phyloP scores from a whole-genome alignment of 306 rosid genomes.

The Lathyrus tuberosus region DNA sequence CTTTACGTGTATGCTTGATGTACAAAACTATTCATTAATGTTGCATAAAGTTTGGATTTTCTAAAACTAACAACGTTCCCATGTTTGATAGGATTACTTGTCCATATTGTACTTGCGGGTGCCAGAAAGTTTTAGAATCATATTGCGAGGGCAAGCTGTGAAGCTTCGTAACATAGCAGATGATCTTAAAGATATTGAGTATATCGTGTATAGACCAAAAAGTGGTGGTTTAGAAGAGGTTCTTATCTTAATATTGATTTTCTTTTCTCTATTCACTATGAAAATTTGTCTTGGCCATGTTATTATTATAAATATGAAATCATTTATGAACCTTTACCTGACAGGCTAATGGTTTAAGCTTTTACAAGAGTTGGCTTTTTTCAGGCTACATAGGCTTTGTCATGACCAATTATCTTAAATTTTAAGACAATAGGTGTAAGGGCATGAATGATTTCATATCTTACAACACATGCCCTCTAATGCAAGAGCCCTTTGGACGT shows the following conservation, averaged over 20 bases:
- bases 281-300: constrained; percentile 14
- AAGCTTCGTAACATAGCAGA: constrained; percentile 70
- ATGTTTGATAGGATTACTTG: constrained; percentile 68
- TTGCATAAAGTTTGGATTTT: constrained; percentile 15
- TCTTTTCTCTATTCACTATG: constrained; percentile 2
- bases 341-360: not conserved
- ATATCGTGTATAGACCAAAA: constrained; percentile 70
- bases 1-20: constrained; percentile 76
- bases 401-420: not conserved
- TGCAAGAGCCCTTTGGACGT: constrained; percentile 7
- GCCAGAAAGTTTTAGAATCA: constrained; percentile 60
- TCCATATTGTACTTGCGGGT: constrained; percentile 85
- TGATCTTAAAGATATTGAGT: constrained; percentile 62
- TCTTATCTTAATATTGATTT: constrained; percentile 21
- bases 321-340: constrained; percentile 16
- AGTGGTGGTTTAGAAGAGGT: constrained; percentile 66
- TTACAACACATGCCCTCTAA: not conserved
- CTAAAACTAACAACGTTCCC: constrained; percentile 33
- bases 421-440: constrained; percentile 13
- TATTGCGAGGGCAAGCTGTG: constrained; percentile 72
- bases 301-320: constrained; percentile 15
- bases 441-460: constrained; percentile 11
- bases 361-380: constrained; percentile 6
- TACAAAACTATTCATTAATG: constrained; percentile 21
- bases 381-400: constrained; percentile 27